Percentiles rank a stretch among this genome's conserved stretches.
phyloP scores from a whole-genome alignment of 2,329 filamentous ascomycete genomes.

The Aspergillus pseudotamarii region DNA sequence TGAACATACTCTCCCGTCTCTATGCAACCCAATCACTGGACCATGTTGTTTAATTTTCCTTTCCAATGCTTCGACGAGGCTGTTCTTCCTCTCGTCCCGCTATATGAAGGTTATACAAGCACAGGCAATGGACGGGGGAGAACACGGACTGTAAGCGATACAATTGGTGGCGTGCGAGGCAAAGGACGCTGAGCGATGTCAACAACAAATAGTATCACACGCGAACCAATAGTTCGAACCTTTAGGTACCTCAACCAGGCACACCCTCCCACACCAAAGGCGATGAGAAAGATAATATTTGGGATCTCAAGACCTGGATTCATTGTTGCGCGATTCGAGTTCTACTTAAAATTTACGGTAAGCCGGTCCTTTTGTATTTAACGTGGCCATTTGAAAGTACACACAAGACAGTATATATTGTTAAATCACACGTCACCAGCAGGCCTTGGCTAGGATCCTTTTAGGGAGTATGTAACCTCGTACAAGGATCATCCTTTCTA shows the following conservation, averaged over 20 bases:
- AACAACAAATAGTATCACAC: not conserved
- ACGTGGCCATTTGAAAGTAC: too few species aligned
- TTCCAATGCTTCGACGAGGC: not conserved
- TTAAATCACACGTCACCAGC: not conserved
- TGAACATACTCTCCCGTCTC: not conserved
- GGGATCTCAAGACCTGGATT: not conserved
- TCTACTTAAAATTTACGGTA: not conserved
- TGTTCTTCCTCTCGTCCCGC: not conserved
- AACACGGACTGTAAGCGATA: not conserved
- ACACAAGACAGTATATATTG: not conserved
- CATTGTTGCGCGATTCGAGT: not conserved
- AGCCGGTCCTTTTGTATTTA: not conserved
- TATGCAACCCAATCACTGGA: not conserved
- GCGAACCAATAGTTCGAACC: not conserved
- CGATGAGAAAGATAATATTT: not conserved
- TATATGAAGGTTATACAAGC: not conserved
- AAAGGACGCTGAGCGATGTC: not conserved
- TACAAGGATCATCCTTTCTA: not conserved
- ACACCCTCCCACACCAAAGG: not conserved
- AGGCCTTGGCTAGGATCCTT: not conserved
- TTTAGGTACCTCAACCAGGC: not conserved
- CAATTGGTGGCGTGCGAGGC: not conserved
- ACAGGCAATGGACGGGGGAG: accelerated
- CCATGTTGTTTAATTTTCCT: not conserved
- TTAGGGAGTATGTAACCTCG: not conserved